Evolutionary conservation across 306 rosid species (phyloP).

Genomic region (Cucumis sativus): Cucumber_9930_V3 NC_026659.2:21207501-21208000

Average conservation of each 20-base stretch:
- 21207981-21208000: constrained; percentile 77
- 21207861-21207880: constrained; percentile 31
- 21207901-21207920: constrained; percentile 77
- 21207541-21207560: constrained; percentile 98
- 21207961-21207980: constrained; percentile 90
- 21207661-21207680: constrained; percentile 61
- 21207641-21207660: constrained; percentile 74
- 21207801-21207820: constrained; percentile 79
- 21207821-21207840: constrained; percentile 35
- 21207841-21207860: constrained; percentile 16
- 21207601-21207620: constrained; percentile 73
- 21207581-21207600: constrained; percentile 85
- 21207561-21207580: constrained; percentile 85
- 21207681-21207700: constrained; percentile 34
- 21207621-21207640: constrained; percentile 76
- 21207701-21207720: constrained; percentile 74
- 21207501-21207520: constrained; percentile 69
- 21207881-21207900: constrained; percentile 36
- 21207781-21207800: constrained; percentile 70
- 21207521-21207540: constrained; percentile 86
- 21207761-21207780: constrained; percentile 86
- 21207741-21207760: constrained; percentile 66
- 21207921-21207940: constrained; percentile 42
- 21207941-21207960: constrained; percentile 43
- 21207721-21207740: constrained; percentile 73